A percentile compares a stretch with the other conserved stretches of the same genome.
These are phyloP conservation scores for Paratrypanosoma confusum DNA, from an alignment of 208 protist species.

Conservation along the genomic window DNA sequence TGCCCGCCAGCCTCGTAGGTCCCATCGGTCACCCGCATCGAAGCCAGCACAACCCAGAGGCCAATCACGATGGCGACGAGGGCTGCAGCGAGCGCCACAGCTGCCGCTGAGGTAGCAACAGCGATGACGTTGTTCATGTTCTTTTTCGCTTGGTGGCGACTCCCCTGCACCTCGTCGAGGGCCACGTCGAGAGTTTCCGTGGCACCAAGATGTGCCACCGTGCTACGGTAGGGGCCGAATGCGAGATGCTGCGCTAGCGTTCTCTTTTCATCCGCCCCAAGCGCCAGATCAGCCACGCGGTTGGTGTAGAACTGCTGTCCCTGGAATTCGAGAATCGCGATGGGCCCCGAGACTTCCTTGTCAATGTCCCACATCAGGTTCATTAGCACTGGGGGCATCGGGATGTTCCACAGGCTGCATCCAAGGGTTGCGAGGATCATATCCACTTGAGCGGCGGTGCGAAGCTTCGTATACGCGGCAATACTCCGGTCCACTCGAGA, in stretches of 20 bases:
- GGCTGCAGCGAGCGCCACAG: neutral
- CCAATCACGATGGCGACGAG: conserved; percentile 1
- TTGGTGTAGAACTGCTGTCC: conserved; percentile 13
- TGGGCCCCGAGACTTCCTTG: neutral
- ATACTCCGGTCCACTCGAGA: no score
- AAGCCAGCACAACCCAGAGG: no score
- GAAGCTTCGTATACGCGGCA: no score
- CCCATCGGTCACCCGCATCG: no score
- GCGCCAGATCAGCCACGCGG: neutral
- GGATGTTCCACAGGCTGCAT: no score
- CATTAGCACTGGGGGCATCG: neutral
- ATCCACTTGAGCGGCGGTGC: no score
- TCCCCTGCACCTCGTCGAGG: neutral
- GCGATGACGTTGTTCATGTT: neutral
- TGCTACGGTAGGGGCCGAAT: conserved; percentile 2
- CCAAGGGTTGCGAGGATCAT: no score
- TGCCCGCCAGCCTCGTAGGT: no score
- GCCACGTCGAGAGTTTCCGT: neutral
- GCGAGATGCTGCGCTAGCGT: neutral
- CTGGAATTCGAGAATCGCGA: conserved; percentile 1
- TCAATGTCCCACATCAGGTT: conserved; percentile 4
- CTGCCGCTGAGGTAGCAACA: neutral
- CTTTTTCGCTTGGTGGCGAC: neutral
- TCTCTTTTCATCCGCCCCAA: conserved; percentile 1
- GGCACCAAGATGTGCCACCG: neutral